Conservation (phyloP, 169 alveolate species). For the Plasmodium falciparum region DNA sequence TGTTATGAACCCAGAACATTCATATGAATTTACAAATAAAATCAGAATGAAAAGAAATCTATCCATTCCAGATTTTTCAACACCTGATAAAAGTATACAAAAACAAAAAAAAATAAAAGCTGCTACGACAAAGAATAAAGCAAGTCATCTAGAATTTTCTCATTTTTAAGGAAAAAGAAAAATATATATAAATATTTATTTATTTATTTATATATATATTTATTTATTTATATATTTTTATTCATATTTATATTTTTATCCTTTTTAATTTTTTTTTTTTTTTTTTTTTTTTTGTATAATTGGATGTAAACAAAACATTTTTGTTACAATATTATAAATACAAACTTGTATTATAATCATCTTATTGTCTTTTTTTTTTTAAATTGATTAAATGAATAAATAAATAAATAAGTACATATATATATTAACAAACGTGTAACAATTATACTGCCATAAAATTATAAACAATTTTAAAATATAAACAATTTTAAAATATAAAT, state of each 20-base stretch:
- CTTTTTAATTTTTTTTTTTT: neutral
- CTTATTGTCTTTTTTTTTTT: neutral
- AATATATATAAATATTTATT: neutral
- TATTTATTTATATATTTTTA: neutral
- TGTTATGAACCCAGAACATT: conserved; percentile 17
- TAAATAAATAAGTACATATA: neutral
- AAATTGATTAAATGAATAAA: neutral
- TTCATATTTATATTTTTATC: too few species aligned
- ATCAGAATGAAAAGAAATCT: conserved; percentile 53
- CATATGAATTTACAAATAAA: conserved; percentile 16
- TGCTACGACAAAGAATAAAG: conserved; percentile 41
- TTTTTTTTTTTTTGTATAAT: conserved; percentile 5
- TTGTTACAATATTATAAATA: neutral
- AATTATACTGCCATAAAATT: too few species aligned
- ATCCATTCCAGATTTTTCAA: conserved; percentile 62
- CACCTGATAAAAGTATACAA: conserved; percentile 28
- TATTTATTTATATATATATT: neutral
- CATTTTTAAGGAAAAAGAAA: neutral
- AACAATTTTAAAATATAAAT: neutral
- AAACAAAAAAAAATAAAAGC: conserved; percentile 8
- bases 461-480: neutral
- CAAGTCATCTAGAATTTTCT: neutral
- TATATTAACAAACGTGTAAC: too few species aligned
- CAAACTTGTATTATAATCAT: conserved; percentile 5
- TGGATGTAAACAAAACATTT: neutral